These are phyloP conservation scores for Phialophora macrospora DNA, from an alignment of 2,329 filamentous ascomycete species.

Conservation along the genomic window DNA sequence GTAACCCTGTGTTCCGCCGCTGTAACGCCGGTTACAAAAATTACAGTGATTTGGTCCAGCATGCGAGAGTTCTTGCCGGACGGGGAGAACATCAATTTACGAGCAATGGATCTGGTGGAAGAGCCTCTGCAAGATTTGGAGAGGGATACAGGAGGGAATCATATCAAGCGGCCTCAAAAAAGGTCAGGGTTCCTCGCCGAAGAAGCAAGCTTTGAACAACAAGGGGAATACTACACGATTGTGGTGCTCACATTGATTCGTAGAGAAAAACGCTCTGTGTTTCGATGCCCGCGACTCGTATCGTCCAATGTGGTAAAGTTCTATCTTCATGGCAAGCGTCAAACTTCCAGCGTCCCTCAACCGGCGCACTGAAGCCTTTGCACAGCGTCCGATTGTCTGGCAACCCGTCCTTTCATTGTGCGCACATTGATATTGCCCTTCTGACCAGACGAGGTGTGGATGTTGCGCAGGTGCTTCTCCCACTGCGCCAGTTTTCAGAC, in stretches of 20 bases:
- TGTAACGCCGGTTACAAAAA: not conserved
- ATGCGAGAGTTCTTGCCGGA: not conserved
- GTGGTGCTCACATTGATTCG: not conserved
- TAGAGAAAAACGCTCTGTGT: conserved; percentile 5
- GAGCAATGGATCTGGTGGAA: not conserved
- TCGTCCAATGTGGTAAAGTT: conserved; percentile 17
- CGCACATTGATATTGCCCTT: conserved; percentile 5
- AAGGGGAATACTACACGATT: not conserved
- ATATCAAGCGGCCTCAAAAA: not conserved
- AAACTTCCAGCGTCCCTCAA: conserved; percentile 25
- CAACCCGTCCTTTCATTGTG: not conserved
- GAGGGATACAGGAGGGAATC: not conserved
- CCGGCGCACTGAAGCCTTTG: conserved; percentile 15
- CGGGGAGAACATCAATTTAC: not conserved
- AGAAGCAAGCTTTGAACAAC: not conserved
- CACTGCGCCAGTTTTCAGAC: not conserved
- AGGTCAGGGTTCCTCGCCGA: too few species aligned
- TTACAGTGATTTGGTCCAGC: not conserved
- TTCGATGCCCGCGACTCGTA: conserved; percentile 29
- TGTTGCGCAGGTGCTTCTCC: conserved; percentile 14
- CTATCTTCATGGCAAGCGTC: conserved; percentile 26
- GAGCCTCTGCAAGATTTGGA: not conserved
- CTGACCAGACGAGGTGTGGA: not conserved
- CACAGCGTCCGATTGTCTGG: conserved; percentile 20
- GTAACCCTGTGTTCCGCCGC: not conserved